Evolutionary conservation across 495 filamentous ascomycete species (phyloP), one percentile per base, ranked within the genome.

Genomic region (Podospora pseudocomata): DNA sequence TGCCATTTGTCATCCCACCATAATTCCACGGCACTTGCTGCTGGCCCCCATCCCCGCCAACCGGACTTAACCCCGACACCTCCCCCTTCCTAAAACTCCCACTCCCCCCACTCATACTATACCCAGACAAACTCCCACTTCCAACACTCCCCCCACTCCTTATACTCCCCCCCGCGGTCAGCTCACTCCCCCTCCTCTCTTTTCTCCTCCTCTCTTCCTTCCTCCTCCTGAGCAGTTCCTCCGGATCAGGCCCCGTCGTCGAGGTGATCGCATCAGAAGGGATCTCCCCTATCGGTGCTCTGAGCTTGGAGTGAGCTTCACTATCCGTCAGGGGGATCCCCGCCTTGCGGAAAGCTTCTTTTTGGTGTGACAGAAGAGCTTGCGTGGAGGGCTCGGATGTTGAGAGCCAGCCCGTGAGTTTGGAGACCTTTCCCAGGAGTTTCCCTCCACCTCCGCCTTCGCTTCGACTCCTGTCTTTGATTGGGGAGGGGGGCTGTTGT

Each of bases 321-420:
- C 70, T 65, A 27, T 79, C 77, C 15, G 73, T 68, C 23, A 69
- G 68, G 11, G 74, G 65, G 28, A 81, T 63, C 15, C 77, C 76
- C 0, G 78, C 78, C 30, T 76, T 79, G 28, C 70, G 63, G 65
- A 76, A 81, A 4, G 71, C 68, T 9, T 78, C 74, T 59, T 77
- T 78, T 64, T 77, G 78, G 65, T 81, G 80, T 19, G 78, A 73
- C 65, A 74, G 77, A 19, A 80, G 67, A 0, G 77, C 80, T 15
- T 80, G 76, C 16, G 74, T 66, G 2, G 81, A 82, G 3, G 81
- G 81, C 32, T 83, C 81, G 44, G 74, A 77, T 9, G 75, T 74
- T 0, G 76, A 72, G 11, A 80, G 67, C 81, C 81, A 83, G 27
- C 69, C 75, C 55, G 80, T 79, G 54, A 83, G 63, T 28, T 81